Evolutionary conservation across 2,329 filamentous ascomycete species (phyloP), one percentile per base, ranked within the genome.

Genomic region (Pseudocercospora macadamiae): DNA sequence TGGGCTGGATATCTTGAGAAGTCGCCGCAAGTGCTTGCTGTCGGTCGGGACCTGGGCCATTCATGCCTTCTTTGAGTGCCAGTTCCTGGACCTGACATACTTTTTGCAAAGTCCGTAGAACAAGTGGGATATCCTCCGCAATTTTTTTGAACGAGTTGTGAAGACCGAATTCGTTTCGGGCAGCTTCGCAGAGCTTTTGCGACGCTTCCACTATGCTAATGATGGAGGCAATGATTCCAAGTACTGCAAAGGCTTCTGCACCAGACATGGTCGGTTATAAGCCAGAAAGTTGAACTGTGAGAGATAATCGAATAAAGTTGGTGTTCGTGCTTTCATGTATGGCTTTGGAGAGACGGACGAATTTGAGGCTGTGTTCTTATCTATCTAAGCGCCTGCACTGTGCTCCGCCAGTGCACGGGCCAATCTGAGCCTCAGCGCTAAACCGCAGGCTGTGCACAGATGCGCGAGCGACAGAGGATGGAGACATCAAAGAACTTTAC

Each of bases 191-290:
- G 28, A 48, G 23, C 44, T 48, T 48, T 48, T 48, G 23, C 18
- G 44, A 23, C 44, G 44, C 26, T 48, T 48, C 44, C 18, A 48
- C 23, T n/a, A 48, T 48, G 18, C 18, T 48, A 18, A 48, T 48
- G n/a, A 48, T 48, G 44, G 44, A 48, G 28, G 44, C 23, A 12
- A 48, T 48, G 18, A 48, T 48, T 18, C 44, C 44, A 18, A 48
- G 44, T 48, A 48, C 44, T 48, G 44, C 44, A 48, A 48, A 48
- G 16, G 44, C 44, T 48, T 48, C 44, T 23, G 44, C 28, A 23
- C 44, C 44, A 23, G 44, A 48, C 44, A 48, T 48, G 18, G 23
- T 28, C 19, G 28, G 18, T 48, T n/a, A 48, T 28, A 18, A 23
- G 44, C 23, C 23, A 18, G 44, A 48, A 32, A 32, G 6, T 32